Evolutionary conservation across 225 moss, liverwort and hornwort species (phyloP), one percentile per base, ranked within the genome.

Genomic region (Takakia lepidozioides): DNA sequence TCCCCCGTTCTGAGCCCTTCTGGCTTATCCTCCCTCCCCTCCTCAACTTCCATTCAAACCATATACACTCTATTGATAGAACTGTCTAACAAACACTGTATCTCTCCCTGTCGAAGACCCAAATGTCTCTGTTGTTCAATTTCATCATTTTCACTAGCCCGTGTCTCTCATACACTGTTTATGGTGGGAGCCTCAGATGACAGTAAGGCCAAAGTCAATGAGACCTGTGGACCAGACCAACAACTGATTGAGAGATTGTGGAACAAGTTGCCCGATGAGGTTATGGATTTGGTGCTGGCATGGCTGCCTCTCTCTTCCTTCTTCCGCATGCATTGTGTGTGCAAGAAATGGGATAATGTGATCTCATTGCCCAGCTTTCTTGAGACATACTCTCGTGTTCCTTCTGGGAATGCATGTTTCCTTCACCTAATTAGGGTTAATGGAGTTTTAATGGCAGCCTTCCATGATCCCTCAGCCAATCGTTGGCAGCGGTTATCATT

Each of bases 271-370:
- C 80, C 80, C 4, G 80, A 80, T 32, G 80, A 80, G 60, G 80
- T 80, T 30, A 74, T 80, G 80, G 74, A 80, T 19, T 29, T 74
- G 43, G 58, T 74, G 20, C 54, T 80, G 27, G 80, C 80, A 10
- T 80, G 80, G 80, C 54, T 80, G 15, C 80, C 80, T 1, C 61
- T 80, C 5, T 70, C 70, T 0, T 60, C 80, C 2, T 80, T 80
- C 38, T 80, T 80, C 58, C 80, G 80, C 47, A 74, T 80, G 80
- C 80, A 70, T 36, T 74, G 74, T 51, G 80, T 80, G 44, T 80
- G 80, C 70, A 63, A 29, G 55, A 80, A 80, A 25, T 80, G 80
- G 80, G 74, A 80, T 51, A 51, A 44, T 32, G 58, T 74, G 57
- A 80, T 74, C 55, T 74, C 70, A 2, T 80, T 74, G 3, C 80